phyloP scores from a whole-genome alignment of 176 grass and related monocot species.

The Carex cristatella region DNA sequence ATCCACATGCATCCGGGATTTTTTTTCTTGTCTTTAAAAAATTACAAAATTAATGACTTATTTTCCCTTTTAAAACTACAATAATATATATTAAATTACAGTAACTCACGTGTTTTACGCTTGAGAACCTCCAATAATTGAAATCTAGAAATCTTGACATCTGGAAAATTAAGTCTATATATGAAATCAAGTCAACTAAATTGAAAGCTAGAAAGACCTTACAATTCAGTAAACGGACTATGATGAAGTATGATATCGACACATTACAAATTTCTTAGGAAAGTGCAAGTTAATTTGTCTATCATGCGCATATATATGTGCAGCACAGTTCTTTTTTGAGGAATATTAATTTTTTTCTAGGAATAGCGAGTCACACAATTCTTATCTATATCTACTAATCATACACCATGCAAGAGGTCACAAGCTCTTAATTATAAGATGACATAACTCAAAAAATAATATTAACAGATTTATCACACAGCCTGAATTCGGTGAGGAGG shows the following conservation, averaged over 20 bases:
- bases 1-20: neutral
- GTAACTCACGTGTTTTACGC: too few species aligned
- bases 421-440: neutral
- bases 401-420: neutral
- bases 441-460: neutral
- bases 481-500: neutral
- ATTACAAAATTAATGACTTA: too few species aligned
- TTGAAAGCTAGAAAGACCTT: neutral
- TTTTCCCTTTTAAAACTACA: too few species aligned
- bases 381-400: too few species aligned
- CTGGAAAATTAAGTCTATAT: neutral
- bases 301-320: too few species aligned
- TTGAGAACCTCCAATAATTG: too few species aligned
- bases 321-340: too few species aligned
- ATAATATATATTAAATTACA: too few species aligned
- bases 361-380: too few species aligned
- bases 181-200: slow-evolving; percentile 9
- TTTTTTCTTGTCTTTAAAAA: neutral
- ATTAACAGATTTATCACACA: neutral
- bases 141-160: too few species aligned
- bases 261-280: neutral
- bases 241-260: neutral
- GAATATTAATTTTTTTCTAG: too few species aligned
- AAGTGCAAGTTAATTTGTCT: neutral
- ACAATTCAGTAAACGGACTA: neutral